phyloP scores from a whole-genome alignment of 148 eudicot genomes.

The Camellia lanceoleosa region DNA sequence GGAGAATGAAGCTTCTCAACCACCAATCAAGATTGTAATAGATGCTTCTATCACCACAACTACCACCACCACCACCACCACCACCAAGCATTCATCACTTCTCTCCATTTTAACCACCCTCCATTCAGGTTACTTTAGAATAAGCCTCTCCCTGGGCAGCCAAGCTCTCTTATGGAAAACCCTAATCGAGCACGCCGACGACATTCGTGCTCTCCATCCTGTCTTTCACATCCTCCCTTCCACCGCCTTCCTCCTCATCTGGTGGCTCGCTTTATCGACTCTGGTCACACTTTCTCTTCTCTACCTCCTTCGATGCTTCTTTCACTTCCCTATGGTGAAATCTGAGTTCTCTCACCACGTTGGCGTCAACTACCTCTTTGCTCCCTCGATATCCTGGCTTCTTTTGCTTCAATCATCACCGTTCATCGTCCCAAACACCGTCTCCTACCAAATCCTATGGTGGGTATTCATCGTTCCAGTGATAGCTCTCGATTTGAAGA shows the following conservation, averaged over 20 bases:
- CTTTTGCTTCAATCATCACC: constrained; percentile 39
- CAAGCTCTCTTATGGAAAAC: constrained; percentile 51
- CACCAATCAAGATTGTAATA: constrained; percentile 15
- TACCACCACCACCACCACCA: no score
- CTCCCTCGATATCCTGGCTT: constrained; percentile 49
- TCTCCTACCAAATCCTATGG: constrained; percentile 24
- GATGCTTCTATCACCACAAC: background rate
- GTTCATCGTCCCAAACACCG: constrained; percentile 1
- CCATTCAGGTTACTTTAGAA: constrained; percentile 45
- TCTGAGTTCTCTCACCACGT: constrained; percentile 34
- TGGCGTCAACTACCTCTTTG: constrained; percentile 46
- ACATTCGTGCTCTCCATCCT: constrained; percentile 10
- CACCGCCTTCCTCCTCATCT: constrained; percentile 28
- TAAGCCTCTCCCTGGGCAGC: constrained; percentile 39
- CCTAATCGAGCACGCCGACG: constrained; percentile 25
- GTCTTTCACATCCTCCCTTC: constrained; percentile 27
- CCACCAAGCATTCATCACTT: background rate
- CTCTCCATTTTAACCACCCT: constrained; percentile 18
- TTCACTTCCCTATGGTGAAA: constrained; percentile 36
- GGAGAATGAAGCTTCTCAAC: constrained; percentile 20
- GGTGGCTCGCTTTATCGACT: constrained; percentile 31
- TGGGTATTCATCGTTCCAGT: constrained; percentile 38
- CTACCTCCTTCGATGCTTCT: constrained; percentile 31
- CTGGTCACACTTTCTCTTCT: constrained; percentile 16
- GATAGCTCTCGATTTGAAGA: constrained; percentile 39